Evolutionary conservation across 164 flowering plant species (phyloP), one percentile per base, ranked within the genome.

Genomic region (Vitis riparia): DNA sequence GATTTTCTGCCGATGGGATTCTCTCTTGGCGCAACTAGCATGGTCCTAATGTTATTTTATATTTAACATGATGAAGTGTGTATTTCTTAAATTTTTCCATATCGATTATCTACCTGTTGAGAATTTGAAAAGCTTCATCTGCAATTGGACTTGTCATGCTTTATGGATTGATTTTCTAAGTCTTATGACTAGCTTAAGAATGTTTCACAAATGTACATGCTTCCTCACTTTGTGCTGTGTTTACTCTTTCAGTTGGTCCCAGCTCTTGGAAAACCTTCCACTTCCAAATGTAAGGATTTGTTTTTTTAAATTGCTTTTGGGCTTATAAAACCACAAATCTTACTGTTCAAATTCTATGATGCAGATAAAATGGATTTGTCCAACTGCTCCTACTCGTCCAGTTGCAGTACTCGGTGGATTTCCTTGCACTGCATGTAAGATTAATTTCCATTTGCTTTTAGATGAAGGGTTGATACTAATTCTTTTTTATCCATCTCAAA

Each of bases 311-410:
- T 55, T 59, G 11, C 37, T n/a, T 32, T 49, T 19, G 0, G 11
- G 17, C 32, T 59, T n/a, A 2, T 37, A 37, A 37, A 37, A 37
- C 44, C 44, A 37, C 44, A 47, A 51, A 7, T 10, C 55, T 8
- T 66, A 11, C 17, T 32, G 16, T 37, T 55, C 3, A 19, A 47
- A 63, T 58, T 68, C 27, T 59, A 12, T 59, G 17, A 29, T 75
- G 72, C 87, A 89, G 94, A 83, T 89, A 37, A 89, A 89, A 75
- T 89, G 90, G 90, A 89, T 89, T 48, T 89, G 94, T 61, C 94
- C 94, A 9, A 89, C 94, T 69, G 94, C 94, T 78, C 94, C 94
- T 11, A 83, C 91, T 68, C 91, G 94, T 29, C 88, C 91, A 2
- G 91, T 88, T 32, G 76, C 88, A 27, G 3, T 80, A 65, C 83